Base-by-base conservation (phyloP, 805 yeast genomes). In the Cephaloascus fragrans region DNA sequence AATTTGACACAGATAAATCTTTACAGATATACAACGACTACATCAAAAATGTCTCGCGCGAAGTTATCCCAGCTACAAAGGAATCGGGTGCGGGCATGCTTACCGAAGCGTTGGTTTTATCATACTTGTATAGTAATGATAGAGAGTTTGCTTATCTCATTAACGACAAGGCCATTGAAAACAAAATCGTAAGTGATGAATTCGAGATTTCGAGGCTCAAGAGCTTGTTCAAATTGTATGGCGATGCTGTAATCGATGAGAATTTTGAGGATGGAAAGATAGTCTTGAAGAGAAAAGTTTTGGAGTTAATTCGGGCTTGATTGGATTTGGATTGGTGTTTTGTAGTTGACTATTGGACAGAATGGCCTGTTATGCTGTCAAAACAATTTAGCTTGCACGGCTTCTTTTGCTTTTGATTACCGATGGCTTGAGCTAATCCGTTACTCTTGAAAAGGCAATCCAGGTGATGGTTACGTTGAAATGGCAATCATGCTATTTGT, bases 71-170 rank as follows among this genome's bases (percentile, higher is more conserved):
- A 19, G 43, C 37, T 3, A 47, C 53, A 1, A 51, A 53, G 1
- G 40, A 68, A 12, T 70, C 79, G 0, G 61, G 65, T 2, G 50
- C 67, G 14, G 75, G 75, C 1, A 39, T 56, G 3, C 45, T 75
- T 18, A 67, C 75, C 1, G 77, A 76, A 44, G 54, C 76, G 2
- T 48, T 76, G 31, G 53, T 75, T 20, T 44, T 71, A 14, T 65
- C 70, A 0, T 61, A 52, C 39, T 50, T 77, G 29, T 61, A 63
- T 17, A 59, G 63, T 31, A 56, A 62, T 34, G 80, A 77, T 49
- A 54, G 80, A 34, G 75, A 71, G 42, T 75, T 77, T 53, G 79
- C 80, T 0, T 58, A 63, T 39, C 65, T 73, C 34, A 50, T 75
- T 10, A 59, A 64, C 43, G 77, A 74, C 34, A 73, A 71, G 45